Evolutionary conservation across 1,284 basidiomycete genomes (phyloP).

Genomic region (Sporisorium graminicola): DNA sequence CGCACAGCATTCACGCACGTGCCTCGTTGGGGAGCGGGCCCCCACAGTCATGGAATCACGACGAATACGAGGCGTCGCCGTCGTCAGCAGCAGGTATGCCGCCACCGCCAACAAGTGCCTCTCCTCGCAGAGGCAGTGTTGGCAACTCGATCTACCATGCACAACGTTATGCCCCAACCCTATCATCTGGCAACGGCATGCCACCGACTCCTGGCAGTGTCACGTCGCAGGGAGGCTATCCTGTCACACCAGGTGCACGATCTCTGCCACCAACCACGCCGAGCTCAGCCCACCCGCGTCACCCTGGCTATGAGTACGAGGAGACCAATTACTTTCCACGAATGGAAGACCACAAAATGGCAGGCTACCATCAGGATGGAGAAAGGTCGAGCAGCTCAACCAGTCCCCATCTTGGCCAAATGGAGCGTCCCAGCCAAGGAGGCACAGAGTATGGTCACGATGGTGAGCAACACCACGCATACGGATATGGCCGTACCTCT

Average conservation of each 20-base stretch:
- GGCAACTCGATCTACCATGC: slow-evolving; percentile 6
- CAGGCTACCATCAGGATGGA: slow-evolving; percentile 5
- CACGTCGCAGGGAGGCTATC: slow-evolving; percentile 24
- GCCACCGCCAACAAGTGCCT: slow-evolving; percentile 27
- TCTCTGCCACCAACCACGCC: slow-evolving; percentile 37
- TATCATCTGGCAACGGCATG: slow-evolving; percentile 20
- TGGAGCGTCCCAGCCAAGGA: slow-evolving; percentile 3
- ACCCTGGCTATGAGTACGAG: slow-evolving; percentile 14
- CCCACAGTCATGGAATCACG: slow-evolving; percentile 13
- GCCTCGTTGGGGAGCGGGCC: background rate
- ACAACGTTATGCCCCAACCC: slow-evolving; percentile 15
- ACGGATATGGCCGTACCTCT: slow-evolving; percentile 1
- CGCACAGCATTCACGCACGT: slow-evolving; percentile 13
- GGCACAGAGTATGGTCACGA: background rate
- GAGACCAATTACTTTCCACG: slow-evolving; percentile 47
- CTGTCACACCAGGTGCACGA: slow-evolving; percentile 37
- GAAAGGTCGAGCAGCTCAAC: slow-evolving; percentile 27
- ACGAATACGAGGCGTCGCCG: slow-evolving; percentile 16
- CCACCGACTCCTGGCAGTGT: slow-evolving; percentile 36
- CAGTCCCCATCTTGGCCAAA: slow-evolving; percentile 27
- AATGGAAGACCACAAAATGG: slow-evolving; percentile 6
- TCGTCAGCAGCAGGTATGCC: slow-evolving; percentile 31
- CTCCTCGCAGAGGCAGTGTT: slow-evolving; percentile 30
- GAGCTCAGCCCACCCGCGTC: slow-evolving; percentile 7
- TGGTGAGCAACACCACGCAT: slow-evolving; percentile 6